Conservation (phyloP, 768 basidiomycete genomes). For the Strobilomyces confusus region DNA sequence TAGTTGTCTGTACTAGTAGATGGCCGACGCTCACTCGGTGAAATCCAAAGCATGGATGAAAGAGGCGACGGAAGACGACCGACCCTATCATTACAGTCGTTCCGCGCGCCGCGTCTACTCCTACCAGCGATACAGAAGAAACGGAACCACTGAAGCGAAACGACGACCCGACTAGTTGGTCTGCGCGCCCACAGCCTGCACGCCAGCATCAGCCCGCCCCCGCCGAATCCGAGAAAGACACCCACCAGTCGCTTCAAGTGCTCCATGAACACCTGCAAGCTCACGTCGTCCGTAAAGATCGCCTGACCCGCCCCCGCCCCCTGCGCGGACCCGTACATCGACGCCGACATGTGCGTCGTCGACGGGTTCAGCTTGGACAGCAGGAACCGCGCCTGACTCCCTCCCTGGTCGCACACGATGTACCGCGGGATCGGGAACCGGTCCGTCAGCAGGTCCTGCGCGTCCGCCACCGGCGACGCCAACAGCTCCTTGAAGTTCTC, state of each 20-base stretch:
- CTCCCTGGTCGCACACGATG: constrained; percentile 96
- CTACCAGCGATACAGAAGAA: constrained; percentile 10
- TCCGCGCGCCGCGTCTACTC: constrained; percentile 15
- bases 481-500: constrained; percentile 97
- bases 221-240: too few relatives aligned
- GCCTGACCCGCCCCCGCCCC: constrained; percentile 74
- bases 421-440: constrained; percentile 97
- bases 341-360: constrained; percentile 92
- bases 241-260: constrained; percentile 88
- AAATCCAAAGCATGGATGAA: too few relatives aligned
- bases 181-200: constrained; percentile 66
- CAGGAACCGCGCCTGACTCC: constrained; percentile 97
- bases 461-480: constrained; percentile 81
- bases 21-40: too few relatives aligned
- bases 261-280: constrained; percentile 97
- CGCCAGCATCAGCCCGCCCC: too few relatives aligned
- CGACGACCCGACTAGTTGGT: constrained; percentile 42
- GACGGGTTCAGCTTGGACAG: constrained; percentile 95
- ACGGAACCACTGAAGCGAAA: constrained; percentile 2
- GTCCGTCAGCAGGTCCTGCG: constrained; percentile 94
- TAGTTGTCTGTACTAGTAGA: too few relatives aligned
- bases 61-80: too few relatives aligned
- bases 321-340: constrained; percentile 81
- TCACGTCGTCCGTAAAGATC: constrained; percentile 98
- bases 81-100: too few relatives aligned